A percentile compares a stretch with the other conserved stretches of the same genome.
These are phyloP conservation scores for Ogataea hybrid DNA, from an alignment of 1,139 yeast species.

Conservation along the genomic window DNA sequence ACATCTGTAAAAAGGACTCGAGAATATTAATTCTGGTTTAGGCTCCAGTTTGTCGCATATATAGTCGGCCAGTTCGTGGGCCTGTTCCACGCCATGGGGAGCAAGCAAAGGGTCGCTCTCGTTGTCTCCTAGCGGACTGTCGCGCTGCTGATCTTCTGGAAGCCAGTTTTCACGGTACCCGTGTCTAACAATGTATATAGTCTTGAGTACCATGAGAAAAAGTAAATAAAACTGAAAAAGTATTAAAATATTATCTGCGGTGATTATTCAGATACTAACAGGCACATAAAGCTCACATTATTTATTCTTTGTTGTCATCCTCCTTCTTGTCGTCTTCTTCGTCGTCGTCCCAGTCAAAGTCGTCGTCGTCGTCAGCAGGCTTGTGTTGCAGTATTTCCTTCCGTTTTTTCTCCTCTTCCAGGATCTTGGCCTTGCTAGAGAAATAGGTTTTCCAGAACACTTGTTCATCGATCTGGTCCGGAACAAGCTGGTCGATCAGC, in stretches of 20 bases:
- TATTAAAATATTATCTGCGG: background rate
- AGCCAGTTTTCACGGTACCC: slow-evolving; percentile 64
- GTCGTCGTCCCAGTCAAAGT: slow-evolving; percentile 58
- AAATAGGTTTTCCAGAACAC: slow-evolving; percentile 80
- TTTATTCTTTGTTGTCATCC: slow-evolving; percentile 3
- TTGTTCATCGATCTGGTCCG: slow-evolving; percentile 54
- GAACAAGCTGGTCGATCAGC: slow-evolving; percentile 67
- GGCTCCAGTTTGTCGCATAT: slow-evolving; percentile 35
- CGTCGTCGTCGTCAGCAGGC: slow-evolving; percentile 40
- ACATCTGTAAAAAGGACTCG: slow-evolving; percentile 60
- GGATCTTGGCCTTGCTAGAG: slow-evolving; percentile 51
- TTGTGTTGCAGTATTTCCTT: slow-evolving; percentile 52
- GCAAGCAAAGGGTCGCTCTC: slow-evolving; percentile 63
- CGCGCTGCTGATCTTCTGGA: slow-evolving; percentile 38
- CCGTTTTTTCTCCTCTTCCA: slow-evolving; percentile 65
- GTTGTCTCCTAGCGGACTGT: slow-evolving; percentile 54
- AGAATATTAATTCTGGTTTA: slow-evolving; percentile 49
- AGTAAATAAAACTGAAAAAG: background rate
- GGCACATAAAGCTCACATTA: background rate
- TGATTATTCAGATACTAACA: background rate
- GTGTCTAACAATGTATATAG: slow-evolving; percentile 55
- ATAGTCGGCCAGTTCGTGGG: slow-evolving; percentile 47
- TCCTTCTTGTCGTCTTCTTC: slow-evolving; percentile 46
- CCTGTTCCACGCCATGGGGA: slow-evolving; percentile 62
- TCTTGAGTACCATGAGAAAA: slow-evolving; percentile 40